A percentile compares a stretch with the other conserved stretches of the same genome.
Evolutionary conservation across 1,284 basidiomycete species (phyloP).

Genomic region (Kalmanozyma brasiliensis): DNA sequence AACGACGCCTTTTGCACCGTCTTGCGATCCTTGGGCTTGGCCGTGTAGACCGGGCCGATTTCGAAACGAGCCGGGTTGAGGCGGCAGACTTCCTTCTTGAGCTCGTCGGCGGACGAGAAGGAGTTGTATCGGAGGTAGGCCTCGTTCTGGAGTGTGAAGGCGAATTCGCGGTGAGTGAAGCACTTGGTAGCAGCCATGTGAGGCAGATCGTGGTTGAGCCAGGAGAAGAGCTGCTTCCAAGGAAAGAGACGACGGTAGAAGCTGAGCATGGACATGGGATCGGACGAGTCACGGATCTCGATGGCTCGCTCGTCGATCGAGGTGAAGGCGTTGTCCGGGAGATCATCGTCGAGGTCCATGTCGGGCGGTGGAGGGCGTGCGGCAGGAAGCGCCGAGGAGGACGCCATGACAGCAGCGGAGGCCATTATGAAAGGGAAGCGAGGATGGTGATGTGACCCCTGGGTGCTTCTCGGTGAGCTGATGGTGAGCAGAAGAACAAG

Average conservation of each 20-base stretch:
- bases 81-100: conserved; percentile 79
- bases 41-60: conserved; percentile 93
- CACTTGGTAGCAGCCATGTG: conserved; percentile 74
- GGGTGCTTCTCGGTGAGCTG: background rate
- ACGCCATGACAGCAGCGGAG: conserved; percentile 41
- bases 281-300: conserved; percentile 69
- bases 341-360: conserved; percentile 53
- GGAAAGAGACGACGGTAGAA: conserved; percentile 94
- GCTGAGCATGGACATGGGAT: conserved; percentile 79
- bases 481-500: background rate
- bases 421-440: too few species aligned
- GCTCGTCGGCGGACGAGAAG: conserved; percentile 83
- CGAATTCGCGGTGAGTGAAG: conserved; percentile 83
- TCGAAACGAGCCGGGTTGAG: conserved; percentile 79
- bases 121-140: conserved; percentile 94
- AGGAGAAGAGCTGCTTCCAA: conserved; percentile 90
- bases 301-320: conserved; percentile 60
- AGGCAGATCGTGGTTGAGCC: conserved; percentile 87
- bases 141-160: conserved; percentile 92
- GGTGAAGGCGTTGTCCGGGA: conserved; percentile 49
- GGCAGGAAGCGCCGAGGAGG: conserved; percentile 33
- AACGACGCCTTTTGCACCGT: conserved; percentile 81
- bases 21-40: conserved; percentile 90
- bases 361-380: conserved; percentile 57
- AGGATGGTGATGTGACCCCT: too few species aligned